These are phyloP conservation scores for Aspergillus taichungensis DNA, from an alignment of 495 filamentous ascomycete genomes.

Conservation along the genomic window DNA sequence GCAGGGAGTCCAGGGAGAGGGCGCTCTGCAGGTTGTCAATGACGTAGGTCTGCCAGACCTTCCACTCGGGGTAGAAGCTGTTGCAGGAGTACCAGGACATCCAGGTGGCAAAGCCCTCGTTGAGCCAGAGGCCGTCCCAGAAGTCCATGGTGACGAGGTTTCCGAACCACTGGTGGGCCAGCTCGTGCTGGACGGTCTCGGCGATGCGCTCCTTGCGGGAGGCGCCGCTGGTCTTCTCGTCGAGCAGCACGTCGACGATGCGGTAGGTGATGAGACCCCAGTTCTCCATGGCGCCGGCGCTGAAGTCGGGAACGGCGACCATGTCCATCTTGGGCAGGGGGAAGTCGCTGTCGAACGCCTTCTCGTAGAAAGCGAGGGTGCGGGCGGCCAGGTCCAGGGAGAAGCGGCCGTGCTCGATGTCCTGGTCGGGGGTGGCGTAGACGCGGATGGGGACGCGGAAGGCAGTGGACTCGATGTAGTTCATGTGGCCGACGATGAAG, in stretches of 20 bases:
- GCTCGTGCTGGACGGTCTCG: slow-evolving; percentile 90
- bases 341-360: slow-evolving; percentile 46
- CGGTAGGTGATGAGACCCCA: slow-evolving; percentile 97
- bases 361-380: slow-evolving; percentile 46
- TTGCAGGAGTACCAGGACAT: slow-evolving; percentile 54
- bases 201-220: slow-evolving; percentile 88
- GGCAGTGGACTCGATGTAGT: slow-evolving; percentile 53
- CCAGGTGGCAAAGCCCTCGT: slow-evolving; percentile 98
- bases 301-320: slow-evolving; percentile 94
- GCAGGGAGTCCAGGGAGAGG: slow-evolving; percentile 76
- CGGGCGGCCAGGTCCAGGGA: slow-evolving; percentile 54
- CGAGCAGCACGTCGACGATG: slow-evolving; percentile 81
- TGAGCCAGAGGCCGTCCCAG: slow-evolving; percentile 98
- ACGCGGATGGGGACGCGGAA: slow-evolving; percentile 60
- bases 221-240: slow-evolving; percentile 87
- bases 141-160: slow-evolving; percentile 99
- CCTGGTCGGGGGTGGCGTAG: slow-evolving; percentile 53
- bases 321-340: slow-evolving; percentile 90
- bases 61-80: slow-evolving; percentile 92
- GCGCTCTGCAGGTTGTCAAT: slow-evolving; percentile 85
- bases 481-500: slow-evolving; percentile 60
- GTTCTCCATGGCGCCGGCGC: slow-evolving; percentile 96
- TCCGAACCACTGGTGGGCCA: slow-evolving; percentile 99
- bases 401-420: slow-evolving; percentile 58
- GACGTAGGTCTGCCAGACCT: slow-evolving; percentile 95